Evolutionary conservation across 1,284 basidiomycete genomes (phyloP), one percentile per base, ranked within the genome.

Genomic region (Ceratobasidium sp.): DNA sequence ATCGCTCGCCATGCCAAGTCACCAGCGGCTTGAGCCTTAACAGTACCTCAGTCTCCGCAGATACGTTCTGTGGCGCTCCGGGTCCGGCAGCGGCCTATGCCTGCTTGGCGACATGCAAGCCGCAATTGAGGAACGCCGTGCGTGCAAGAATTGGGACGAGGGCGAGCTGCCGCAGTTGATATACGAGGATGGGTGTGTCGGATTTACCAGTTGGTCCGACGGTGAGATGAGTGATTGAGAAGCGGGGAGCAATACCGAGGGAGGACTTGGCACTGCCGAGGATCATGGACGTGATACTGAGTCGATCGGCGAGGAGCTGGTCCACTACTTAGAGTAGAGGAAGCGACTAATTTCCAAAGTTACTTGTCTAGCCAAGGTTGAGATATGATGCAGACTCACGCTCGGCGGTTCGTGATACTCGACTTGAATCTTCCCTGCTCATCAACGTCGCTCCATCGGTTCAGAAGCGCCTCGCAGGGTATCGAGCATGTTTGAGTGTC

Each of bases 241-340:
- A 77, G 17, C 69, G 68, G 35, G 73, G 60, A 5, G 76, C 76
- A 31, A 77, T 77, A 8, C 60, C 67, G n/a, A 77, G 76, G 0
- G 76, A 69, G 35, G 76, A 65, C 54, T 77, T 77, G 26, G 76
- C 76, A 51, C 76, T 65, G 33, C 76, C 76, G 31, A 71, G 76
- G 54, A 71, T 73, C 76, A 77, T 77, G 51, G 67, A 71, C 31
- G 76, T 68, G 45, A 77, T 77, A 66, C 76, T 73, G 17, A 77
- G 68, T 8, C 76, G 76, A 11, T 68, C 76, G 17, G 76, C 68
- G 17, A 77, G 53, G 33, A 77, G 76, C 42, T 77, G 76, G 49
- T 77, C 76, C 5, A 68, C 76, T 10, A 77, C 76, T 47, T 77
- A 73, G 42, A 77, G 60, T 77, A 73, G 42, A 77, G 60, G 68